Base-by-base conservation (phyloP, 2,329 filamentous ascomycete species). In the Ceratocystis albifundus region DNA sequence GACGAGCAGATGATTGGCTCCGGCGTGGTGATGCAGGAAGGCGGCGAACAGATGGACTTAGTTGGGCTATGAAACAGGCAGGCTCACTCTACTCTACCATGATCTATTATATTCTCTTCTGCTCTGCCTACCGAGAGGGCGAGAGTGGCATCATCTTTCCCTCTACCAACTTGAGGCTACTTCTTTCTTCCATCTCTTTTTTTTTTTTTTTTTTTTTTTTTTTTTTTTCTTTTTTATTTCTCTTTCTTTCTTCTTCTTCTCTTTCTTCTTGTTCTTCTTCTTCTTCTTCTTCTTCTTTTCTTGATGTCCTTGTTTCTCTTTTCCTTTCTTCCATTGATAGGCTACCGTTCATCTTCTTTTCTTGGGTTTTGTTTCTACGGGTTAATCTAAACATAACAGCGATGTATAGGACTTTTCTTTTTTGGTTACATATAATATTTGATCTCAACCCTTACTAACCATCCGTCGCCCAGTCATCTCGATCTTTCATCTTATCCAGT, bases 1-100 rank as follows among this genome's bases (percentile, higher is more conserved):
- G 81, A 85, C 71, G 76, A 75, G 66, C 80, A 82, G n/a, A 76
- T 79, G 50, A 75, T 76, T 50, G 74, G 72, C 65, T 28, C 53
- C 15, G 61, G 62, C 17, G 66, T 75, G 70, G 74, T 75, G 61
- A 74, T 72, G 32, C 70, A 73, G 62, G 70, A 71, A 50, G 68
- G 72, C 50, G 57, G 70, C 61, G 70, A 76, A 69, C 62, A 70
- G 64, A 66, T 70, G 70, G 67, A 73, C 70, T 61, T 75, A 32
- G 28, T 70, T 53, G n/a, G 62, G 20, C 20, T 50, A 46, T 62
- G 36, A 41, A 53, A 53, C 36, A 17, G 20, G n/a, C 12, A 20
- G 36, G 36, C 28, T 50, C 30, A 20, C 25, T 59, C 28, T 32
- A 36, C 28, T 59, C n/a, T 25, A 22, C 28, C 32, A n/a, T 57